Conservation (phyloP, 495 filamentous ascomycete genomes). For the Cercophora scortea region DNA sequence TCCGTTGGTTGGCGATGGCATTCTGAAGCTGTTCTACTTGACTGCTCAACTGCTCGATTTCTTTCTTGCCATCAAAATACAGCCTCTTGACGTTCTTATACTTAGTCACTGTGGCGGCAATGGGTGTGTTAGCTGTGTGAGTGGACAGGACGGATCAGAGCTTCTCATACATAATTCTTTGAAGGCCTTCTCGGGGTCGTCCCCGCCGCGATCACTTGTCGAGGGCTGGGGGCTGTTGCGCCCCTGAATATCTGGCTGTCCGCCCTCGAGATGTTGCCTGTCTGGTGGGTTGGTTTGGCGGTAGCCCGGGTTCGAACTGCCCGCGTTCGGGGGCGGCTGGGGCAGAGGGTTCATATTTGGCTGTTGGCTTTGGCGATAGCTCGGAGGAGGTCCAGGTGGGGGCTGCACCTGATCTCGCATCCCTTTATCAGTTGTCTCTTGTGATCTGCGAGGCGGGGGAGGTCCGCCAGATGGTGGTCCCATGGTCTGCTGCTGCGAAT, state of each 20-base stretch:
- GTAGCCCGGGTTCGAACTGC: constrained; percentile 27
- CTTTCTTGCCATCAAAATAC: constrained; percentile 90
- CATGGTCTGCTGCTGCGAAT: constrained; percentile 40
- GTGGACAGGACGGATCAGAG: background rate
- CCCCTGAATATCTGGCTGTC: constrained; percentile 34
- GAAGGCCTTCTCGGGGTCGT: constrained; percentile 46
- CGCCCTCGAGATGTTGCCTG: constrained; percentile 29
- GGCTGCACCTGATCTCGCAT: constrained; percentile 33
- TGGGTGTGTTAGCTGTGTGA: constrained; percentile 3
- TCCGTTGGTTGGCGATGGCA: constrained; percentile 87
- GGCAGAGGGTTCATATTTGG: constrained; percentile 36
- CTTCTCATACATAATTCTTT: constrained; percentile 57
- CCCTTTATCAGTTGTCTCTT: constrained; percentile 34
- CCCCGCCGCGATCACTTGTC: constrained; percentile 42
- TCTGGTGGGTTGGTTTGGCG: constrained; percentile 29
- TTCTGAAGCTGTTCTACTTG: constrained; percentile 96
- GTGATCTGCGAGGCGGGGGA: constrained; percentile 36
- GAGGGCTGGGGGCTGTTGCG: constrained; percentile 55
- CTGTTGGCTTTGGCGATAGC: constrained; percentile 41
- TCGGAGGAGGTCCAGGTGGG: constrained; percentile 38
- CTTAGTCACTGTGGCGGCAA: constrained; percentile 60
- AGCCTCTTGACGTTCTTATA: constrained; percentile 97
- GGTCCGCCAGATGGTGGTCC: constrained; percentile 39
- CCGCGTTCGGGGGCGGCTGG: constrained; percentile 31
- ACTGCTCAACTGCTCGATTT: constrained; percentile 77